Evolutionary conservation across 78 protist species (phyloP), one percentile per base, ranked within the genome.

Genomic region (Speleostelium caveatum): DNA sequence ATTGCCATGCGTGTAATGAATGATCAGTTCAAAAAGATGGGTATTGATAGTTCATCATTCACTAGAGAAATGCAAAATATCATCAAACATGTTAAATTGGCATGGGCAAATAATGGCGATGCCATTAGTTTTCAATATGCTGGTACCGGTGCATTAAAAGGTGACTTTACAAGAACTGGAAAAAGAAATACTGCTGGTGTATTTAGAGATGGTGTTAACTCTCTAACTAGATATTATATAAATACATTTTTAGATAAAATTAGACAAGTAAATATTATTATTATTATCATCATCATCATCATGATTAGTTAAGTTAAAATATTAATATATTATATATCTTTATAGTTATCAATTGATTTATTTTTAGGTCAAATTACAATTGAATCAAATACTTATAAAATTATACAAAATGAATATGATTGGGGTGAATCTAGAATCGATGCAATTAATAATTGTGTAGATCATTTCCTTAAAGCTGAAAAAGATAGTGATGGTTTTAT

Each of bases 81-180:
- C 39, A n/a, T n/a, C n/a, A 24, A 94, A 12, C 56, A 59, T 26
- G 86, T 88, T 28, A 69, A 69, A 69, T 69, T 69, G 41, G 75
- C 75, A 28, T 96, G 98, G 98, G 97, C 98, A 42, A 80, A 96
- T 24, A 95, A 96, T 60, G 98, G 96, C 67, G 98, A 96, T 42
- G 96, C 93, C 17, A 85, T 95, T 56, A 69, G 91, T 33, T 62
- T 32, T 16, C 93, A 79, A 63, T 96, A 96, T 45, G 60, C 96
- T 14, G 97, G 97, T 33, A 96, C 97, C 7, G 77, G 87, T 14
- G 97, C 97, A 3, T 72, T 96, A 30, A 96, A 95, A 35, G 91
- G 94, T 49, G 97, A 95, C 21, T 94, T 89, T 8, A 95, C 97
- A 10, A 71, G 97, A 51, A 95, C 96, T 16, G 97, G 97, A 24